Conservation (phyloP, 441 rosid species). For the Pelargonium myrrhifolium region DNA sequence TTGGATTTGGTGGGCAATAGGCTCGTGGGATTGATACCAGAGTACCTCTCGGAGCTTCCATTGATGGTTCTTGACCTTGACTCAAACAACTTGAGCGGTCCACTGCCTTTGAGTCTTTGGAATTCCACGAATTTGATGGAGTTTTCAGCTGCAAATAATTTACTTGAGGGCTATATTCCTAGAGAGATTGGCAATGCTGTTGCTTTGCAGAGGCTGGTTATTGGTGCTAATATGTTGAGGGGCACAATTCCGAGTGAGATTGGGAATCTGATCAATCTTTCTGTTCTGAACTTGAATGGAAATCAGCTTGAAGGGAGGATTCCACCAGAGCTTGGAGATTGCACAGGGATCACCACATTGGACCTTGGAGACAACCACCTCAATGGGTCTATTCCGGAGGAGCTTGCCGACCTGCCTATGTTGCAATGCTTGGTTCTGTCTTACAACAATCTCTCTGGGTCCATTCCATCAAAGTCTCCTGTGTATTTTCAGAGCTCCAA, state of each 20-base stretch:
- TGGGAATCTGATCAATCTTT: slow-evolving; percentile 52
- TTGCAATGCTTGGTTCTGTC: slow-evolving; percentile 82
- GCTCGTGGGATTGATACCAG: slow-evolving; percentile 56
- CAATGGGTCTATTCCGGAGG: slow-evolving; percentile 56
- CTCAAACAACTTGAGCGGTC: slow-evolving; percentile 64
- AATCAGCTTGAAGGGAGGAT: slow-evolving; percentile 55
- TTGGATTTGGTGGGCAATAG: slow-evolving; percentile 47
- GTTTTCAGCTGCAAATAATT: slow-evolving; percentile 65
- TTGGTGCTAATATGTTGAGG: slow-evolving; percentile 43
- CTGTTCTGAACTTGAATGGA: slow-evolving; percentile 61
- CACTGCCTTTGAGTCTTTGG: slow-evolving; percentile 62
- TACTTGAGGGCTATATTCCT: slow-evolving; percentile 53
- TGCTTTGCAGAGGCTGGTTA: slow-evolving; percentile 51
- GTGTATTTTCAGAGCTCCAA: slow-evolving; percentile 3
- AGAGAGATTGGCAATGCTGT: slow-evolving; percentile 51
- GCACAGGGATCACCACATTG: slow-evolving; percentile 59
- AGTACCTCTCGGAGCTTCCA: slow-evolving; percentile 62
- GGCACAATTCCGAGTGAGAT: slow-evolving; percentile 66
- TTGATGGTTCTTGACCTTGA: slow-evolving; percentile 66
- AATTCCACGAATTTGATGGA: slow-evolving; percentile 56
- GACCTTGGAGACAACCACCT: slow-evolving; percentile 75
- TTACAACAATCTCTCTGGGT: slow-evolving; percentile 60
- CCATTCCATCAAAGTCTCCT: slow-evolving; percentile 53
- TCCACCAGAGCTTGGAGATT: slow-evolving; percentile 59
- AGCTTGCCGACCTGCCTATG: slow-evolving; percentile 47